Conservation (phyloP, 495 filamentous ascomycete species). For the Neurospora sp. region DNA sequence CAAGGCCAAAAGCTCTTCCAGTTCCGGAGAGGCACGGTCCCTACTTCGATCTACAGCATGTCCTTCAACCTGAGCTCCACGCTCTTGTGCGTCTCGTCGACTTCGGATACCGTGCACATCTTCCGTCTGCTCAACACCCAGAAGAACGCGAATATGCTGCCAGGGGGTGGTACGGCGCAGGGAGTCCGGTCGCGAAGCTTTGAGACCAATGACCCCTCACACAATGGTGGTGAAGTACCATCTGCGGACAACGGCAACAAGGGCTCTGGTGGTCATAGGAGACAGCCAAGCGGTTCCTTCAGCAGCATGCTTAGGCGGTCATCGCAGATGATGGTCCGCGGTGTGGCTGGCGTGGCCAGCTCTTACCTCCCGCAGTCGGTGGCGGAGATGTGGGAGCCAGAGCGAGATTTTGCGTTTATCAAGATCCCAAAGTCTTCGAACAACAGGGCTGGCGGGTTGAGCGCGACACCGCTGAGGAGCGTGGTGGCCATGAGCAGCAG, state of each 20-base stretch:
- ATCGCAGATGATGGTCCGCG: slow-evolving; percentile 88
- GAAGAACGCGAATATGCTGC: background rate
- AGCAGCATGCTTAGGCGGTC: slow-evolving; percentile 91
- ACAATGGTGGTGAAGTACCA: slow-evolving; percentile 28
- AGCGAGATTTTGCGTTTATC: slow-evolving; percentile 91
- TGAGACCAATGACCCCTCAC: slow-evolving; percentile 36
- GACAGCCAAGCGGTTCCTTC: slow-evolving; percentile 53
- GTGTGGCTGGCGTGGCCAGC: slow-evolving; percentile 76
- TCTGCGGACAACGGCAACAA: slow-evolving; percentile 25
- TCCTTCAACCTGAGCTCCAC: slow-evolving; percentile 95
- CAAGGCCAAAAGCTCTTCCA: slow-evolving; percentile 86
- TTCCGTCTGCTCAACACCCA: slow-evolving; percentile 54
- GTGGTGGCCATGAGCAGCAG: slow-evolving; percentile 93
- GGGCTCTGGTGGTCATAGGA: slow-evolving; percentile 19
- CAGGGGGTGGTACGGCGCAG: slow-evolving; percentile 7
- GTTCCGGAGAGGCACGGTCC: slow-evolving; percentile 89
- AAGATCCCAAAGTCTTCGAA: slow-evolving; percentile 64
- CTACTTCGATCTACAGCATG: slow-evolving; percentile 94
- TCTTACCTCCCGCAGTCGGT: slow-evolving; percentile 87
- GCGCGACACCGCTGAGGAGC: slow-evolving; percentile 45
- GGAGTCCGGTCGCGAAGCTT: slow-evolving; percentile 32
- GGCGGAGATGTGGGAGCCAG: slow-evolving; percentile 94
- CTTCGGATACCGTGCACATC: slow-evolving; percentile 94
- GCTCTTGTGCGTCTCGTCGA: slow-evolving; percentile 87
- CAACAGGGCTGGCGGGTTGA: slow-evolving; percentile 22